Evolutionary conservation across 495 filamentous ascomycete species (phyloP).

Genomic region (Podospora comata): DNA sequence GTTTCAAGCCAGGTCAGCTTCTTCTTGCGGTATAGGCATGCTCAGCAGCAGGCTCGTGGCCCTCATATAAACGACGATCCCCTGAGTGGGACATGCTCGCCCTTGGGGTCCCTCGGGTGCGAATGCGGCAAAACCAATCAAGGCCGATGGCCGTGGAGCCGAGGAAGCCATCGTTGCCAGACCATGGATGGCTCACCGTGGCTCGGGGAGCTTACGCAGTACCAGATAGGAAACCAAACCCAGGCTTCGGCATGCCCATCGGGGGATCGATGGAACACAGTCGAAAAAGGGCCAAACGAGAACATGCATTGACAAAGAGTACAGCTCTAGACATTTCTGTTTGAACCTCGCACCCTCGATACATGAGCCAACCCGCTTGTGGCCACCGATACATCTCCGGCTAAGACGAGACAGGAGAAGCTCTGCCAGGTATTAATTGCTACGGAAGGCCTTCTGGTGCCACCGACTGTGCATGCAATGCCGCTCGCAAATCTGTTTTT

Average conservation of each 20-base stretch:
- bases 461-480: not conserved
- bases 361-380: not conserved
- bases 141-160: not conserved
- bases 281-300: not conserved
- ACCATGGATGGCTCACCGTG: not conserved
- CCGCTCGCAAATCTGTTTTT: not conserved
- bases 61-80: not conserved
- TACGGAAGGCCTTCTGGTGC: not conserved
- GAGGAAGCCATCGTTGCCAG: not conserved
- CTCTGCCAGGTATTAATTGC: not conserved
- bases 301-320: not conserved
- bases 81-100: not conserved
- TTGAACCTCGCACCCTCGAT: not conserved
- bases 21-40: not conserved
- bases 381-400: not conserved
- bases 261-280: not conserved
- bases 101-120: not conserved
- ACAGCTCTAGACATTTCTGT: not conserved
- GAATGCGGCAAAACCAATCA: not conserved
- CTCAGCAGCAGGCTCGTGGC: not conserved
- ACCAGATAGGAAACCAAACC: not conserved
- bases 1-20: not conserved
- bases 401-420: not conserved
- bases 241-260: not conserved
- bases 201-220: not conserved